Percentiles rank a stretch among this genome's conserved stretches.
Evolutionary conservation across 768 basidiomycete species (phyloP).

Genomic region (Lyophyllum semitale): DNA sequence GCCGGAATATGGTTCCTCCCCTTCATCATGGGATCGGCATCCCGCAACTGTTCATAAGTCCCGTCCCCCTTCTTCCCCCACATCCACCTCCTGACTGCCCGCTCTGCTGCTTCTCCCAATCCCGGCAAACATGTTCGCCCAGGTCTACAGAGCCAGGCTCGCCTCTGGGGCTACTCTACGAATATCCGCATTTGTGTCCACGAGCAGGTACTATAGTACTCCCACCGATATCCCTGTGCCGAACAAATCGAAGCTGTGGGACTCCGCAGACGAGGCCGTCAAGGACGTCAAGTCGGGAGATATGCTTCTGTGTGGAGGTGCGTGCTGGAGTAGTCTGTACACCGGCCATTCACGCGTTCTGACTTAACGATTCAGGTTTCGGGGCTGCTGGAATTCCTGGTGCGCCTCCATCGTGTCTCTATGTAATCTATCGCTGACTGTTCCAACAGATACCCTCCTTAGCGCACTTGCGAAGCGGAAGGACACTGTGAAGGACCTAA

Average conservation of each 20-base stretch:
- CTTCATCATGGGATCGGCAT: conserved; percentile 5
- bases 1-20: conserved; percentile 14
- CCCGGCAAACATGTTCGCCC: conserved; percentile 16
- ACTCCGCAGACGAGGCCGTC: conserved; percentile 80
- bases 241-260: conserved; percentile 70
- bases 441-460: conserved; percentile 74
- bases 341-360: not conserved
- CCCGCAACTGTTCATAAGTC: conserved; percentile 1
- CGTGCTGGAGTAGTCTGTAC: conserved; percentile 22
- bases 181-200: conserved; percentile 17
- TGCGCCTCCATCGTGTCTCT: conserved; percentile 26
- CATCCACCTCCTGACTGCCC: not conserved
- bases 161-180: conserved; percentile 20
- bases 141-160: conserved; percentile 23
- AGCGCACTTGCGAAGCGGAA: conserved; percentile 72
- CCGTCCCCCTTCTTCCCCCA: not conserved
- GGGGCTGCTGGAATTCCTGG: conserved; percentile 89
- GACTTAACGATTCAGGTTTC: conserved; percentile 57
- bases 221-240: conserved; percentile 31
- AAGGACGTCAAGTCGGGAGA: conserved; percentile 81
- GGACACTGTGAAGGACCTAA: conserved; percentile 67
- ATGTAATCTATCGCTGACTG: not conserved
- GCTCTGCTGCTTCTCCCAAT: too few species aligned
- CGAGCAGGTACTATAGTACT: conserved; percentile 33
- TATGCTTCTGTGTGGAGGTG: conserved; percentile 80